phyloP scores from a whole-genome alignment of 345 rosid genomes.

The Eucalyptus caleyi region DNA sequence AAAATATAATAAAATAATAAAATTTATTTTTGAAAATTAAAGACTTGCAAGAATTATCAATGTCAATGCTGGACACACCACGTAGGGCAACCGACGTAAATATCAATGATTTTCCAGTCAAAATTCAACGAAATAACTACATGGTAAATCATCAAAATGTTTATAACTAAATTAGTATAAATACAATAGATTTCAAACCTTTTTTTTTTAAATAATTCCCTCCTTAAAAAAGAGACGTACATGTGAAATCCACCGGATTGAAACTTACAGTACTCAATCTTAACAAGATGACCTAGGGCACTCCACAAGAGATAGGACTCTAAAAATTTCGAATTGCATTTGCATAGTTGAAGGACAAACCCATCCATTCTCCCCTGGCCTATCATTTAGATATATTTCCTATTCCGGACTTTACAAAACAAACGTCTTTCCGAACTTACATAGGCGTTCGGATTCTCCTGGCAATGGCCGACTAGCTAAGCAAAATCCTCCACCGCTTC shows the following conservation, averaged over 20 bases:
- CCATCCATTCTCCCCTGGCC: background rate
- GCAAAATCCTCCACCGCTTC: background rate
- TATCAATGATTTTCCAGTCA: background rate
- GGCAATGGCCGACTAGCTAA: background rate
- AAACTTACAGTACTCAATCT: background rate
- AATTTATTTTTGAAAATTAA: background rate
- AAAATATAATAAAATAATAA: background rate
- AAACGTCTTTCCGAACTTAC: background rate
- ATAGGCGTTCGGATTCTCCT: background rate
- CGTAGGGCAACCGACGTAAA: fast-evolving
- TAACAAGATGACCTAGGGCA: background rate
- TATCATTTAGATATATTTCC: background rate
- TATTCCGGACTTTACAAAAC: background rate
- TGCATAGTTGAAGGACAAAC: background rate
- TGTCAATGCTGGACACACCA: fast-evolving
- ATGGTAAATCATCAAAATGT: background rate
- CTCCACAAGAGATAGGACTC: background rate
- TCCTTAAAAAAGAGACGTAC: background rate
- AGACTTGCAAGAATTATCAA: fast-evolving
- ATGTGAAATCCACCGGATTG: background rate
- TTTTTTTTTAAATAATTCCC: too few relatives aligned
- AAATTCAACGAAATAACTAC: fast-evolving
- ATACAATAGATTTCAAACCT: fast-evolving
- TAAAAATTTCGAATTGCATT: background rate
- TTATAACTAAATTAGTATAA: background rate